Evolutionary conservation across 192 early-diverging fungal species (phyloP), one percentile per base, ranked within the genome.

Genomic region (Kappamyces sp.): DNA sequence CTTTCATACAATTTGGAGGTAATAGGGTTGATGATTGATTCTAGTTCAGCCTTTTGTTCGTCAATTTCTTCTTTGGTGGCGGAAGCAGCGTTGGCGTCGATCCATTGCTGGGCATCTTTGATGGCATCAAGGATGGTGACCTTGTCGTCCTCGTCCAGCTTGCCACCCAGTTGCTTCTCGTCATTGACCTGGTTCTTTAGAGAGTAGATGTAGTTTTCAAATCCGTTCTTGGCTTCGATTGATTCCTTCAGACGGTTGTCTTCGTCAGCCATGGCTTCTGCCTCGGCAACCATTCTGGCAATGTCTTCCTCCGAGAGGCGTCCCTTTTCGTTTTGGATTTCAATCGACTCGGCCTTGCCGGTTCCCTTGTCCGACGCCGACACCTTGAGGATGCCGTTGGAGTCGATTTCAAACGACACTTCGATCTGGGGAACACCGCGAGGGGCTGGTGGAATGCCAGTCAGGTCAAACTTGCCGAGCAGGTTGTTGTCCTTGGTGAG

Each of bases 401-500:
- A 89, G 69, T 96, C 89, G 62, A 97, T 84, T 68, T 94, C 91
- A 65, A 97, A 97, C 45, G 91, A 90, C 36, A 97, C 94, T 70
- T 98, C 94, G 49, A 98, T 91, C 79, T 98, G 94, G 49, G 94
- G 94, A 45, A 91, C 88, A 64, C 94, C 94, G 66, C 93, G 91
- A 49, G 91, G 93, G 34, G 93, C 81, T 60, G 94, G 89, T 32
- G 94, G 90, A 67, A 98, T 91, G 62, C 89, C 84, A 69, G 80
- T 92, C 43, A 98, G 85, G 69, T 98, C 94, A 64, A 98, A 98
- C 75, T 94, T 93, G 76, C 94, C 90, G 58, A 97, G 86, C 35
- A 87, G 75, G 81, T 97, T 91, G 89, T 97, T 97, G 79, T 97
- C 88, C 87, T 95, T 97, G 80, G 93, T 95, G 72, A 95, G 76